These are phyloP conservation scores for Trichoderma breve DNA, from an alignment of 2,329 filamentous ascomycete genomes.

Conservation along the genomic window DNA sequence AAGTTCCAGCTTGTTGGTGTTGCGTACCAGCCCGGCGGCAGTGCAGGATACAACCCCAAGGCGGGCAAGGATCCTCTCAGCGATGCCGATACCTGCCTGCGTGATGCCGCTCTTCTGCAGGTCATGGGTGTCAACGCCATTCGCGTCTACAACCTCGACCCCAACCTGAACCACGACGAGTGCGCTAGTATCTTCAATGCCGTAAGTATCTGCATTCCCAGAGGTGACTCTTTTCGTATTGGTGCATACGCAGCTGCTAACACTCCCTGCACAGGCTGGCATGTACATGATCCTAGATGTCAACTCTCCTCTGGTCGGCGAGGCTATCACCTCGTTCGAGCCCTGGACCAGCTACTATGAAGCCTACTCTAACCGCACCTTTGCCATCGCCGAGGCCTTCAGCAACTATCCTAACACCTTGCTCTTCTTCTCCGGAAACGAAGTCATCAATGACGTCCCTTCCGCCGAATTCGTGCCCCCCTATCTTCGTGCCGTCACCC, in stretches of 20 bases:
- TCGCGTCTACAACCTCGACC: constrained; percentile 68
- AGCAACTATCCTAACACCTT: constrained; percentile 65
- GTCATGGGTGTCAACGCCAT: constrained; percentile 64
- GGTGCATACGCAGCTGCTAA: background rate
- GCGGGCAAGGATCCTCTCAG: constrained; percentile 59
- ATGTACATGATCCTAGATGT: constrained; percentile 70
- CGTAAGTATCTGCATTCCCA: constrained; percentile 30
- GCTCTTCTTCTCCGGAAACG: constrained; percentile 77
- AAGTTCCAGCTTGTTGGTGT: constrained; percentile 66
- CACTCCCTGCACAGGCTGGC: constrained; percentile 44
- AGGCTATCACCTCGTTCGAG: constrained; percentile 53
- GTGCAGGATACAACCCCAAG: constrained; percentile 57
- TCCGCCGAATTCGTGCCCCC: constrained; percentile 62
- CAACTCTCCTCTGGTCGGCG: constrained; percentile 61
- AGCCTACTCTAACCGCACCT: constrained; percentile 63
- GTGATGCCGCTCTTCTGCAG: constrained; percentile 66
- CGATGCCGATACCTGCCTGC: constrained; percentile 55
- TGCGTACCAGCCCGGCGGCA: constrained; percentile 68
- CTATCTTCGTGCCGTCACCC: constrained; percentile 72
- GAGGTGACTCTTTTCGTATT: background rate
- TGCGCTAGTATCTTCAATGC: constrained; percentile 68
- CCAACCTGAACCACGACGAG: constrained; percentile 63
- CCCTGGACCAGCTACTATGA: constrained; percentile 61
- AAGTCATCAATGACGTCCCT: constrained; percentile 67
- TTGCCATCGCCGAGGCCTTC: constrained; percentile 66